Base-by-base conservation (phyloP, 805 yeast genomes). In the Saccharomyces eubayanus region DNA sequence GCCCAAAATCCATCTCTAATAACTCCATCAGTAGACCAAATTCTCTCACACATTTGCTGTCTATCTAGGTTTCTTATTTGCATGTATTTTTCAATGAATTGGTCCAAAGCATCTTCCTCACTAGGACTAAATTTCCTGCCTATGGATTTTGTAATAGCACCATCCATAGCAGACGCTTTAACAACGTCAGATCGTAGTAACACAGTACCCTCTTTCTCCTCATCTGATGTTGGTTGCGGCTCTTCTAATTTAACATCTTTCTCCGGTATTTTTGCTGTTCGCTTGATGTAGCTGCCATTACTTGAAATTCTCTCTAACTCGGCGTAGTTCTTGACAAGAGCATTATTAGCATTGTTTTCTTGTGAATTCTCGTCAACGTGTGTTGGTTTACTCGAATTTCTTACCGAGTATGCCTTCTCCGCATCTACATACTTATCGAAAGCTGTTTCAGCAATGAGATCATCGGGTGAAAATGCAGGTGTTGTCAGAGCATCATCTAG, bases 1-100 rank as follows among this genome's bases (percentile, higher is more conserved):
- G 87, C 95, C 98, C 98, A 91, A 63, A 91, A 89, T 59, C 80
- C 84, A 69, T 92, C 97, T 71, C 88, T 89, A 58, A 82, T 83
- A 58, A 83, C 84, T 29, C 96, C 78, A 57, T 85, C 91, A 59
- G 83, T 82, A 6, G 89, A 74, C 98, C 98, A 91, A 21, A 91
- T 87, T 48, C 97, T 75, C 60, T 83, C 83, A 69, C 96, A 87
- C 6, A 91, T 79, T 53, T 85, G 86, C 47, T 79, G 79, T 52
- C 89, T 74, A 8, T 83, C 77, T 68, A 88, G 72, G 30, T 77
- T 77, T 63, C 85, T 77, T 57, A 85, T 77, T 47, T 72, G 76
- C 60, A 87, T 82, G 65, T 87, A 92, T 21, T 84, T 85, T 14
- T 73, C 70, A 56, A 91, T 81, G 62, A 87, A 89, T 53, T 78